Base-by-base conservation (phyloP, 2,329 filamentous ascomycete species). In the Colletotrichum kahawae region DNA sequence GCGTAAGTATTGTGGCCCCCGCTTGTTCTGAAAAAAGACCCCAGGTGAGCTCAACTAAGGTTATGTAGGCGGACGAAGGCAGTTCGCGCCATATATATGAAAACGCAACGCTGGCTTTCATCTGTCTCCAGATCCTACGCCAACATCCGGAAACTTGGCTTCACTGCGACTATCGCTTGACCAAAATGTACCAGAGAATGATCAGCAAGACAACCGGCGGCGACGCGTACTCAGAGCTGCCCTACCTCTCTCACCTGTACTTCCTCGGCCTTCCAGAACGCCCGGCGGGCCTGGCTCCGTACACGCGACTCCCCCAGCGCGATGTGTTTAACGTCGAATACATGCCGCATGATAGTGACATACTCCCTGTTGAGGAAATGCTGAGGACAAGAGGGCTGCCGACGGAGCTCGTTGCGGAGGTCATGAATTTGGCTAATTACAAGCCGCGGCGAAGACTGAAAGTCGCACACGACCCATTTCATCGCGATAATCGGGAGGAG, bases 111-210 rank as follows among this genome's bases (percentile, higher is more conserved):
- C 24, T 67, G 5, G 34, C 21, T 12, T 67, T 57, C 65, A 27
- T 82, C 18, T 24, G 60, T 12, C 76, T 82, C 10, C 81, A 81
- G 27, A 36, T 81, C 2, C 54, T 79, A 7, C 67, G 67, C 63
- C 75, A 64, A 34, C 74, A 72, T 27, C 79, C 78, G 1, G 62
- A 76, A 14, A 74, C 31, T 27, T 64, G 31, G 24, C 1, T 16
- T n/a, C 59, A 75, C 29, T 56, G 31, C 21, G 77, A 78, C n/a
- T 80, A 79, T 56, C 74, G 75, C 16, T 34, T 68, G 21, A 77
- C 75, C 5, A 71, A 62, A 13, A 33, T 70, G 60, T 80, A 79
- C 24, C 79, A 79, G 33, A 64, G 57, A 59, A 62, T 67, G 29
- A 24, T 79, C 54, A 60, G 54, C 14, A 5, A 67, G 5, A 51